Evolutionary conservation across 768 basidiomycete species (phyloP), one percentile per base, ranked within the genome.

Genomic region (Dentipellis sp.): DNA sequence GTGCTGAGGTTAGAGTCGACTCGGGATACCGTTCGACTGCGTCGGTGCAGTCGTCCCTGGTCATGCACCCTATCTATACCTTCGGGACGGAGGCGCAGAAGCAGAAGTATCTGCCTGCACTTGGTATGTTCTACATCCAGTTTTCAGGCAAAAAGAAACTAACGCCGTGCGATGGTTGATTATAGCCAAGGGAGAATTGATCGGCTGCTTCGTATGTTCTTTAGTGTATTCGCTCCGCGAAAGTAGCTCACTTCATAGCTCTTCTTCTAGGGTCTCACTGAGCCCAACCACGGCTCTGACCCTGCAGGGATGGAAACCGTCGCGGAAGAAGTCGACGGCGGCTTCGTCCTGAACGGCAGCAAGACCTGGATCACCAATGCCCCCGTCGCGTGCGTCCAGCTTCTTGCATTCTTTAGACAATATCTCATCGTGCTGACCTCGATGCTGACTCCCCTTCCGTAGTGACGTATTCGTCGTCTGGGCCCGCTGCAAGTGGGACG

Each of bases 321-420:
- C 23, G 95, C 93, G 10, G 82, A 82, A 59, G 91, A 97, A 68
- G 76, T 77, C 0, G 86, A 87, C 54, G 91, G 92, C 11, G 93
- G 92, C 4, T 97, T 85, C 69, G 71, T 89, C 22, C 66, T 98
- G 53, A 88, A 83, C 60, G 95, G 95, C 52, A 88, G 88, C 70
- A 98, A 98, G 76, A 98, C 93, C 0, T 98, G 95, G 95, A 98
- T 98, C 66, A 82, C 92, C 12, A 97, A 97, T 66, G 83, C 94
- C 1, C 93, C 94, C 9, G 83, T 90, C 54, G 92, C 94, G 84
- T 91, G 66, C 40, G 49, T 59, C 29, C 42, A 50, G 49, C 59
- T 62, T 36, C 52, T 23, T 9, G 42, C 54, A 47, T 40, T 19
- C 55, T 53, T 57, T 29, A 56, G 19, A 6, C 4, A 11, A 12